These are phyloP conservation scores for Ustilago lituana DNA, from an alignment of 1,284 basidiomycete genomes.

Conservation along the genomic window DNA sequence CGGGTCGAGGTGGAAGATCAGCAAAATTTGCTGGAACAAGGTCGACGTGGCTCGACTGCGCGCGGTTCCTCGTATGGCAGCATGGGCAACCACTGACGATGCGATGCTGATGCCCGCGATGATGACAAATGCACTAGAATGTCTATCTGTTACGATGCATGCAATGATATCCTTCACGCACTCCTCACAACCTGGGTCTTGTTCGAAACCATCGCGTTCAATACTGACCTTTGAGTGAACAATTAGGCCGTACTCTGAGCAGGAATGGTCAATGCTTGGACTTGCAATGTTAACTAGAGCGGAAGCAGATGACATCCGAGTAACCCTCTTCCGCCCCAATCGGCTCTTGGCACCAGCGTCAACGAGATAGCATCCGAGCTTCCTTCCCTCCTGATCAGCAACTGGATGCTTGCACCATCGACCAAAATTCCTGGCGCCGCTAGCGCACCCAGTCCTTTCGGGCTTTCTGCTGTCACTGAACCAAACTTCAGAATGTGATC, in stretches of 20 bases:
- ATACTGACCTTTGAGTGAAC: too few species aligned
- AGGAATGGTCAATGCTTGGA: too few species aligned
- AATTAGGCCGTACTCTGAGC: too few species aligned
- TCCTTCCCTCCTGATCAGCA: conserved; percentile 12
- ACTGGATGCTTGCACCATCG: conserved; percentile 22
- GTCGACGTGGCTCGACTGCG: not conserved
- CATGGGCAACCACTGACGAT: conserved; percentile 12
- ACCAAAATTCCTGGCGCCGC: conserved; percentile 35
- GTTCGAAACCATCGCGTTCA: too few species aligned
- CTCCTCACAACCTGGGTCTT: too few species aligned
- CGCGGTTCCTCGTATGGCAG: conserved; percentile 18
- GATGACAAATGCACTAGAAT: not conserved
- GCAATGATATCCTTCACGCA: too few species aligned
- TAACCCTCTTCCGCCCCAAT: conserved; percentile 52
- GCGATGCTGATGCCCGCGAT: not conserved
- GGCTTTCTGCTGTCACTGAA: conserved; percentile 11
- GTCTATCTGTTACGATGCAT: too few species aligned
- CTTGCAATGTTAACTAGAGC: conserved; percentile 1
- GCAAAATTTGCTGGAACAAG: conserved; percentile 38
- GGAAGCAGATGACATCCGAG: conserved; percentile 45
- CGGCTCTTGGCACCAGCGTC: conserved; percentile 28
- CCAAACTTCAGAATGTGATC: conserved; percentile 45
- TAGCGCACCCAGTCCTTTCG: conserved; percentile 28
- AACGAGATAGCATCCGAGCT: not conserved
- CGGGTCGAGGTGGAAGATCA: conserved; percentile 7